Evolutionary conservation across 768 basidiomycete species (phyloP), one percentile per base, ranked within the genome.

Genomic region (Sporobolomyces pararoseus): DNA sequence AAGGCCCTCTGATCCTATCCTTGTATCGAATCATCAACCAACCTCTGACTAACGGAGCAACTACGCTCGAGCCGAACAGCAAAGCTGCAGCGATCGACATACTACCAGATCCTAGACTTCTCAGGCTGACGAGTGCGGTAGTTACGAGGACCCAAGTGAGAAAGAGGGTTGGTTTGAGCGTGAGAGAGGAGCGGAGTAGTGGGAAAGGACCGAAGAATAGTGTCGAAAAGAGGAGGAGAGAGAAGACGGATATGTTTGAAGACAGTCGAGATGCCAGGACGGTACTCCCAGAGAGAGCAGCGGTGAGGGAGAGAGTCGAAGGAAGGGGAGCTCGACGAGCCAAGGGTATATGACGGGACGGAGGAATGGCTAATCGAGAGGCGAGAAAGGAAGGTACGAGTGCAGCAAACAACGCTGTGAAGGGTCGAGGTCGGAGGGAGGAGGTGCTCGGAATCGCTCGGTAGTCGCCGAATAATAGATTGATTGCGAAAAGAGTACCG

Each of bases 221-320:
- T 66, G 92, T 86, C 64, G 91, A 86, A 80, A 91, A 89, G 63
- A 92, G 82, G 76, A 90, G 86, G 66, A 98, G 84, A 42, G 91
- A 87, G 77, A 97, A 97, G 29, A 96, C 95, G 31, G 89, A 86
- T 53, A 89, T 79, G 79, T 92, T 89, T 74, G 88, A 87, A 50
- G 85, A 81, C 46, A 98, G 83, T 73, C 95, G 88, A 47, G 93
- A 96, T 37, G 93, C 91, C 71, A 97, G 83, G 64, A 98, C 94
- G 53, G 96, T 89, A 37, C 90, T 91, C 23, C 91, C 90, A 50
- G 90, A 93, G 68, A 96, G 87, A 37, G 90, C 91, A 52, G 93
- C 93, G 3, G 81, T 81, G 55, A 81, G 76, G 25, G 80, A 79
- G 0, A 81, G 66, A 9, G 79, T 79, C 1, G 78, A 79, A 1